Conservation (phyloP, 306 rosid genomes). For the Cucurbita maxima region DNA sequence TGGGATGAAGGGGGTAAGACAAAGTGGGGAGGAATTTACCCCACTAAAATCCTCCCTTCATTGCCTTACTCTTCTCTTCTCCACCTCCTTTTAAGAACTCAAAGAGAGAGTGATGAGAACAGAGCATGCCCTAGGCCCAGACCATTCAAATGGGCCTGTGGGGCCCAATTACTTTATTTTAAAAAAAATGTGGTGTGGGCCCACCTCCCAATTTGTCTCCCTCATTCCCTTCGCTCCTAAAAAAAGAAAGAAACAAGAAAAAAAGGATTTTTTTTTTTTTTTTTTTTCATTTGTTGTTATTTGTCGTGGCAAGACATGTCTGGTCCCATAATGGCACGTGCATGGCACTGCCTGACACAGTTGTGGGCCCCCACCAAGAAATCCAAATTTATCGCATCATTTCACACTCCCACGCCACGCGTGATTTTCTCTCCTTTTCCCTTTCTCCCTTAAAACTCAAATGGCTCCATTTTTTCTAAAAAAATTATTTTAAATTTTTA, state of each 20-base stretch:
- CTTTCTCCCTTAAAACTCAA: not conserved
- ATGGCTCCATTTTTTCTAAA: not conserved
- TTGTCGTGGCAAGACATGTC: not conserved
- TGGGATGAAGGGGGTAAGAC: not conserved
- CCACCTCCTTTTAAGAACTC: not conserved
- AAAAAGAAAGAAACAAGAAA: no score
- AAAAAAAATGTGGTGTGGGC: not conserved
- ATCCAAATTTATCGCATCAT: not conserved
- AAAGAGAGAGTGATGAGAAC: not conserved
- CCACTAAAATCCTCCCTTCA: not conserved
- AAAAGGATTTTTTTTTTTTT: not conserved
- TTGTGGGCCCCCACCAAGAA: not conserved
- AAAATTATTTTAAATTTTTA: not conserved
- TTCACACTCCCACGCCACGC: constrained; percentile 18
- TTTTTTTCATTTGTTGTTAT: not conserved
- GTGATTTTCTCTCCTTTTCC: constrained; percentile 26
- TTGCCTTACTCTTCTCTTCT: not conserved
- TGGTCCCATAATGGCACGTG: not conserved
- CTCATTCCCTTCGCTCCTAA: constrained; percentile 6
- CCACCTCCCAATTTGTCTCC: constrained; percentile 1
- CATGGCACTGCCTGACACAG: constrained; percentile 12
- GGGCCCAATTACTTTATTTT: not conserved
- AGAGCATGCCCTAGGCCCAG: constrained; percentile 1
- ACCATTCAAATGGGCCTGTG: constrained; percentile 1
- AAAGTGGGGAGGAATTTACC: not conserved